Evolutionary conservation across 2,329 filamentous ascomycete genomes (phyloP).

Genomic region (Cadophora gregata): DNA sequence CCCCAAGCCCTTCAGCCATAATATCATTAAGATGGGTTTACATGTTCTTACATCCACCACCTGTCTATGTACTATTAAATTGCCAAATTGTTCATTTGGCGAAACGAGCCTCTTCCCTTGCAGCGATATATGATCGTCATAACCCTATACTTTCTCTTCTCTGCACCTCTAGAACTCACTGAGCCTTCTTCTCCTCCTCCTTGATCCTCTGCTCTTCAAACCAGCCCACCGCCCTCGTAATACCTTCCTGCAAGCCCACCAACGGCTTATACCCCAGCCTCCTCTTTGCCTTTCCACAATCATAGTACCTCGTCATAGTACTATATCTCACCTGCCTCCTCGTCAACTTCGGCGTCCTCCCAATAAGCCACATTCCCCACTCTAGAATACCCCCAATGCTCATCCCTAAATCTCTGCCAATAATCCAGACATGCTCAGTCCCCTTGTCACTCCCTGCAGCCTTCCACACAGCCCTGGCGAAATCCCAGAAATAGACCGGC

Average conservation of each 20-base stretch:
- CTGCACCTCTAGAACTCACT: slow-evolving; percentile 26
- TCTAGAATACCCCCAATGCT: slow-evolving; percentile 60
- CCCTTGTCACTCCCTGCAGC: slow-evolving; percentile 60
- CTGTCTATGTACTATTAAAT: not conserved
- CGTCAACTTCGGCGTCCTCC: slow-evolving; percentile 60
- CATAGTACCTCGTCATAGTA: slow-evolving; percentile 79
- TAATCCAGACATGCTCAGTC: slow-evolving; percentile 59
- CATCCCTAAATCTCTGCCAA: slow-evolving; percentile 59
- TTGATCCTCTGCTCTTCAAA: slow-evolving; percentile 36
- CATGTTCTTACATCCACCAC: not conserved
- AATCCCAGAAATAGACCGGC: slow-evolving; percentile 91
- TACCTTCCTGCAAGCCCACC: slow-evolving; percentile 70
- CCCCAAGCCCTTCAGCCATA: not conserved
- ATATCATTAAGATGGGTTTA: not conserved
- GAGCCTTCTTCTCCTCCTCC: slow-evolving; percentile 41
- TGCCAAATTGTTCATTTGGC: not conserved
- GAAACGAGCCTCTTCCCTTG: not conserved
- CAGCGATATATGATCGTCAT: not conserved
- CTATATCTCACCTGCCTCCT: slow-evolving; percentile 60
- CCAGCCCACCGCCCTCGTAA: slow-evolving; percentile 39
- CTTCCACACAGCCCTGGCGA: slow-evolving; percentile 78
- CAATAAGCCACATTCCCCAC: slow-evolving; percentile 54
- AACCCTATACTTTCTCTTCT: not conserved
- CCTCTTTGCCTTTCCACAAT: slow-evolving; percentile 75
- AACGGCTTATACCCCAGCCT: slow-evolving; percentile 73